Evolutionary conservation across 139 green algal species (phyloP).

Genomic region (Chlorella sp.): DNA sequence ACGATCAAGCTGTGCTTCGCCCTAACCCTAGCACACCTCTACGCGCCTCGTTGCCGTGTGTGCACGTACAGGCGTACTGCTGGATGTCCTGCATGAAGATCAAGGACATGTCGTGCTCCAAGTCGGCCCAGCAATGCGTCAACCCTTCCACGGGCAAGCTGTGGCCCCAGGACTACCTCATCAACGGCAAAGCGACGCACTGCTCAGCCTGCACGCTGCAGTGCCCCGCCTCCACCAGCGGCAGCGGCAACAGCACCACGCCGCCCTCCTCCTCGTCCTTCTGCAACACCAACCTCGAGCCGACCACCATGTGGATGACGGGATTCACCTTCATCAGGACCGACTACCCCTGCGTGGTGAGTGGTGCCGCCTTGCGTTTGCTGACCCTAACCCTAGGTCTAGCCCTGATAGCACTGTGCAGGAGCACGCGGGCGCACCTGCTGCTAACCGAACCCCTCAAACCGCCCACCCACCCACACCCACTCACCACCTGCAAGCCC

Average conservation of each 20-base stretch:
- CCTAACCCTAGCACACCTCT: too few species aligned
- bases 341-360: slow-evolving; percentile 16
- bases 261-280: slow-evolving; percentile 11
- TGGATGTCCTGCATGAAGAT: slow-evolving; percentile 23
- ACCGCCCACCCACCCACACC: too few species aligned
- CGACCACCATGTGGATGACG: slow-evolving; percentile 34
- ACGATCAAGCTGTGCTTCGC: too few species aligned
- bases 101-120: not conserved
- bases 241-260: not conserved
- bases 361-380: too few species aligned
- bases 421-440: too few species aligned
- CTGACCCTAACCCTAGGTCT: too few species aligned
- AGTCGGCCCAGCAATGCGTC: slow-evolving; percentile 1
- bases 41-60: too few species aligned
- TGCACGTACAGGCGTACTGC: too few species aligned
- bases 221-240: slow-evolving; percentile 6
- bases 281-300: slow-evolving; percentile 20
- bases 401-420: too few species aligned
- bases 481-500: too few species aligned
- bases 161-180: slow-evolving; percentile 22
- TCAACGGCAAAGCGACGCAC: not conserved
- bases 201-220: slow-evolving; percentile 14
- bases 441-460: too few species aligned
- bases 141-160: not conserved
- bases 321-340: slow-evolving; percentile 20